A percentile compares a stretch with the other conserved stretches of the same genome.
These are phyloP conservation scores for Hypoxylon cercidicola DNA, from an alignment of 495 filamentous ascomycete genomes.

Conservation along the genomic window DNA sequence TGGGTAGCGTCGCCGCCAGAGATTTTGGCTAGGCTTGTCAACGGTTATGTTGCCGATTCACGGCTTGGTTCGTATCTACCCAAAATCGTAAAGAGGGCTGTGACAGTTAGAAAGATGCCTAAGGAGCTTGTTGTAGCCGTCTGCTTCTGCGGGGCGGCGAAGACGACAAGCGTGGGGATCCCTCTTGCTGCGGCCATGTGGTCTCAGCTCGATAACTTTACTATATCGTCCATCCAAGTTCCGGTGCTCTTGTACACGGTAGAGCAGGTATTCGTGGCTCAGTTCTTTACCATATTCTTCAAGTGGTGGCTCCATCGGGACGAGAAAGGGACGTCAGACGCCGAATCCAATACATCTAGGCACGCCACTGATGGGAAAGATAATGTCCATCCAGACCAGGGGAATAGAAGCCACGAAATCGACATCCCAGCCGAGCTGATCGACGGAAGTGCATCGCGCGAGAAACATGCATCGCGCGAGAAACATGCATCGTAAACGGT, in stretches of 20 bases:
- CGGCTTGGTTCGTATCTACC: conserved; percentile 33
- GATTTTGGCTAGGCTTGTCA: conserved; percentile 25
- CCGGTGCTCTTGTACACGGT: conserved; percentile 66
- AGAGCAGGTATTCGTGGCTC: conserved; percentile 66
- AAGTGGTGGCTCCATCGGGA: conserved; percentile 56
- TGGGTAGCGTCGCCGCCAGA: conserved; percentile 56
- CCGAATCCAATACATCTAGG: conserved; percentile 26
- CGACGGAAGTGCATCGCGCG: background rate
- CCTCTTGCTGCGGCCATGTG: conserved; percentile 65
- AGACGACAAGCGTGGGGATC: conserved; percentile 65
- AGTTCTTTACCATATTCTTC: conserved; percentile 65
- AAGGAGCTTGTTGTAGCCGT: conserved; percentile 63
- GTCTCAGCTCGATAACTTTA: conserved; percentile 59
- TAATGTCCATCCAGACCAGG: background rate
- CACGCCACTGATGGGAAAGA: conserved; percentile 4
- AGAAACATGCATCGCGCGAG: conserved; percentile 26
- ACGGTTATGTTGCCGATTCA: conserved; percentile 39
- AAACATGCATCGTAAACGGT: background rate
- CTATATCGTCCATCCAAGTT: conserved; percentile 62
- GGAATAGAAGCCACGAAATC: background rate
- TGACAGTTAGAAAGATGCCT: conserved; percentile 53
- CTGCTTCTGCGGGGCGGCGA: conserved; percentile 67
- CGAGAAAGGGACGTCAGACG: conserved; percentile 36
- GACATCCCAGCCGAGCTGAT: background rate
- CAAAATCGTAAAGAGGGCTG: conserved; percentile 18